Conservation (phyloP, 352 stramenopile genomes). For the Achlya hypogyna region DNA sequence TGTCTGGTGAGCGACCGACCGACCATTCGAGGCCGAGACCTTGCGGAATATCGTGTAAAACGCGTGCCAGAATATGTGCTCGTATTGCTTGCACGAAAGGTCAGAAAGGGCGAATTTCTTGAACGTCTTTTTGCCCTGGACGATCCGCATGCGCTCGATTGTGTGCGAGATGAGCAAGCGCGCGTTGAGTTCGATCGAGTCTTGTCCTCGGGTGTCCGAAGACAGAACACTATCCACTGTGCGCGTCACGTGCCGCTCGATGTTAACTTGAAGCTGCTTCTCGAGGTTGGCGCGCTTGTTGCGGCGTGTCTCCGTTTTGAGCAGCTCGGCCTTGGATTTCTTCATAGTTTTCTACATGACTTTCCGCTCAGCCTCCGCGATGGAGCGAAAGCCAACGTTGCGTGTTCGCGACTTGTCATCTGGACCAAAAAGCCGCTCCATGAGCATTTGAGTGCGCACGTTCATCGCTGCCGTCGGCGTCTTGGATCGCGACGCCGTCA, state of each 20-base stretch:
- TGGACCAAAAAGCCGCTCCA: slow-evolving; percentile 62
- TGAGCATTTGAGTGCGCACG: slow-evolving; percentile 60
- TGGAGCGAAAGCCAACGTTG: slow-evolving; percentile 2
- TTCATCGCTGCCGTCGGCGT: slow-evolving; percentile 33
- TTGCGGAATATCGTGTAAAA: slow-evolving; percentile 86
- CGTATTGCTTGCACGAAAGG: slow-evolving; percentile 67
- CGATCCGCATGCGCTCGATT: slow-evolving; percentile 69
- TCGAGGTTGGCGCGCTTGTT: slow-evolving; percentile 73
- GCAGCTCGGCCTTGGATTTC: slow-evolving; percentile 69
- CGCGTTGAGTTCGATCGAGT: slow-evolving; percentile 49
- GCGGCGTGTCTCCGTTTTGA: slow-evolving; percentile 61
- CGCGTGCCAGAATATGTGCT: slow-evolving; percentile 83
- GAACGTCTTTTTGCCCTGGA: slow-evolving; percentile 66
- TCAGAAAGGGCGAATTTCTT: slow-evolving; percentile 76
- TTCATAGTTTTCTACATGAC: slow-evolving; percentile 53
- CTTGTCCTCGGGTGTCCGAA: slow-evolving; percentile 22
- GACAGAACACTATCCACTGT: slow-evolving; percentile 65
- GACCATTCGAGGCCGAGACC: too few species aligned
- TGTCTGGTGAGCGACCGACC: too few species aligned
- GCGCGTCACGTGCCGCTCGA: slow-evolving; percentile 82
- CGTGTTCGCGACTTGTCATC: slow-evolving; percentile 56
- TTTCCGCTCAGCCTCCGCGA: slow-evolving; percentile 17
- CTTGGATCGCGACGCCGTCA: slow-evolving; percentile 30
- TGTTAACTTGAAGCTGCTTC: slow-evolving; percentile 79
- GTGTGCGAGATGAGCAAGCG: slow-evolving; percentile 78